Conservation (phyloP, 2,329 filamentous ascomycete species). For the Fusarium sp. region DNA sequence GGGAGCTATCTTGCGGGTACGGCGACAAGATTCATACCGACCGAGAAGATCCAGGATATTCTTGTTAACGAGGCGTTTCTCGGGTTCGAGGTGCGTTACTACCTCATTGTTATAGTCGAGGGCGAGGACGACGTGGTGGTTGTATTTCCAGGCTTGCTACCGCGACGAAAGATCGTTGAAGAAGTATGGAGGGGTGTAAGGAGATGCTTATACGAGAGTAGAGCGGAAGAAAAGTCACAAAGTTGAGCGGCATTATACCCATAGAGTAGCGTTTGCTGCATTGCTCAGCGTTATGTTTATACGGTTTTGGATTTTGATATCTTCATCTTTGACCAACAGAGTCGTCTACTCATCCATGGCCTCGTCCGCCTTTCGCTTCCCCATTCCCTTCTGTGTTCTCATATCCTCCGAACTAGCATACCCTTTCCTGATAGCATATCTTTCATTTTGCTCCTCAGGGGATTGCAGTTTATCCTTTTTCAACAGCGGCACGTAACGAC, state of each 20-base stretch:
- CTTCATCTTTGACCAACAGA: conserved; percentile 6
- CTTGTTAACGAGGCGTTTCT: conserved; percentile 95
- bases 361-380: conserved; percentile 50
- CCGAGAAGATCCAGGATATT: conserved; percentile 91
- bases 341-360: conserved; percentile 42
- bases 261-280: conserved; percentile 10
- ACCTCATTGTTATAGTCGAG: conserved; percentile 89
- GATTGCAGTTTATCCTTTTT: conserved; percentile 63
- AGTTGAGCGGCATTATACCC: conserved; percentile 25
- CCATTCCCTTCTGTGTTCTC: conserved; percentile 52
- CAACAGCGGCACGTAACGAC: conserved; percentile 69
- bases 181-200: conserved; percentile 90
- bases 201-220: conserved; percentile 79
- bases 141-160: conserved; percentile 89
- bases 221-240: conserved; percentile 52
- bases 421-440: conserved; percentile 72
- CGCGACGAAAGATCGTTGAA: conserved; percentile 81
- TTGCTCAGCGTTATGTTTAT: conserved; percentile 7
- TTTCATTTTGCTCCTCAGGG: conserved; percentile 70
- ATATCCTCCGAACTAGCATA: conserved; percentile 66
- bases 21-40: conserved; percentile 80
- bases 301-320: conserved; percentile 9
- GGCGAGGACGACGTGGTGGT: conserved; percentile 91
- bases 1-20: conserved; percentile 69
- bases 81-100: conserved; percentile 91